Base-by-base conservation (phyloP, 805 yeast genomes). In the Ogataea kodamae region DNA sequence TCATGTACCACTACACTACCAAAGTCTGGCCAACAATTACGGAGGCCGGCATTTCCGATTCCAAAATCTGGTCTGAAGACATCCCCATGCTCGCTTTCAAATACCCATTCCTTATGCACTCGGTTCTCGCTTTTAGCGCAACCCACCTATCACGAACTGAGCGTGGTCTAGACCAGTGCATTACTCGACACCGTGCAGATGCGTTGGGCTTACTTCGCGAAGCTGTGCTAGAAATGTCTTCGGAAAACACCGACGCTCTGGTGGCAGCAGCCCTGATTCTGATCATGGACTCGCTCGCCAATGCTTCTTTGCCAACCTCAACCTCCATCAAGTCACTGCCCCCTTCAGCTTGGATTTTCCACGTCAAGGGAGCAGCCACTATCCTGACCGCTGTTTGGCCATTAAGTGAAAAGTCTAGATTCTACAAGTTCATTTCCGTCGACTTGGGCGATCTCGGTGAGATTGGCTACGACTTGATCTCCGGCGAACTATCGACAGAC, bases 321-420 rank as follows among this genome's bases (percentile, higher is more conserved):
- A 57, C 63, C 2, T 63, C 74, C 5, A 67, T 77, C 3, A 74
- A 72, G 45, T 79, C 88, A 3, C 59, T 88, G 37, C 95, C 96
- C 1, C 89, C 97, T 2, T 79, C 92, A 3, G 95, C 97, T 0
- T 90, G 97, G 97, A 79, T 90, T 37, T 92, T 86, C 66, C 97
- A 90, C 52, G 96, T 90, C 9, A 84, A 92, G 49, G 97, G 97
- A 19, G 96, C 97, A 0, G 96, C 96, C 5, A 89, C 97, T 0
- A 90, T 90, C 34, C 67, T 90, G 31, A 84, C 96, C 2, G 95
- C 96, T 1, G 96, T 89, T n/a, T 87, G 96, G 88, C 96, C 96
- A 4, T 64, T 88, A 30, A 79, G 80, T 28, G 79, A 76, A 28
- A 67, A 70, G 9, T 80, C 87, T 3, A 59, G 82, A 35, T 81